Evolutionary conservation across 202 grass and related monocot species (phyloP).

Genomic region (Miscanthus sacchariflorus): DNA sequence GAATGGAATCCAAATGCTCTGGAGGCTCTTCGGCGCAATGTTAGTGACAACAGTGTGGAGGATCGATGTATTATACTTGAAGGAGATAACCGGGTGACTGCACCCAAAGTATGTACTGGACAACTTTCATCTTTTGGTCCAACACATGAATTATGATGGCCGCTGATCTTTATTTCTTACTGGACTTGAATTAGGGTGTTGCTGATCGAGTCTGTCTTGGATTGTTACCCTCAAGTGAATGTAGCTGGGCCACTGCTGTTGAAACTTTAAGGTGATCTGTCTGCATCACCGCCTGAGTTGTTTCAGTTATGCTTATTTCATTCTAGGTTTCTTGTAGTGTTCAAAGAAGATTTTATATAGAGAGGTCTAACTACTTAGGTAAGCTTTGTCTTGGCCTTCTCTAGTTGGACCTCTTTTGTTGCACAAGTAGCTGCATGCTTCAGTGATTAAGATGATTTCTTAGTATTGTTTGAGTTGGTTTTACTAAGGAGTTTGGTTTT

Average conservation of each 20-base stretch:
- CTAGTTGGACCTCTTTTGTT: neutral
- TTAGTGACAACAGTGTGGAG: slow-evolving; percentile 70
- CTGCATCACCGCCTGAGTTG: neutral
- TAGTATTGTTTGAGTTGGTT: slow-evolving; percentile 8
- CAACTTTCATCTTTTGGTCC: slow-evolving; percentile 18
- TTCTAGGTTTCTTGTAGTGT: slow-evolving; percentile 30
- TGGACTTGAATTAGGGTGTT: slow-evolving; percentile 63
- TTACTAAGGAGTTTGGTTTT: neutral
- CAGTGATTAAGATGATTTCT: neutral
- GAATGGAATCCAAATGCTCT: slow-evolving; percentile 96
- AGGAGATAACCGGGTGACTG: slow-evolving; percentile 87
- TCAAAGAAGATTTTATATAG: neutral
- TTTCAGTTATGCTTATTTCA: slow-evolving; percentile 29
- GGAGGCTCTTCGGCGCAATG: slow-evolving; percentile 75
- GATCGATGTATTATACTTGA: slow-evolving; percentile 87
- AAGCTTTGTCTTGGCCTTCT: slow-evolving; percentile 24
- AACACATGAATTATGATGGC: slow-evolving; percentile 20
- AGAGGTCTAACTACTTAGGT: slow-evolving; percentile 13
- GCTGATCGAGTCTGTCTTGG: slow-evolving; percentile 93
- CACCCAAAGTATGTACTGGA: slow-evolving; percentile 74
- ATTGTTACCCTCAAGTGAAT: slow-evolving; percentile 91
- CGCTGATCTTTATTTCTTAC: slow-evolving; percentile 38
- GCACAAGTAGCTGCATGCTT: neutral
- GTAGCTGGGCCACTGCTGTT: slow-evolving; percentile 87
- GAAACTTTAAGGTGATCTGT: slow-evolving; percentile 80